These are phyloP conservation scores for Talaromyces sp. DNA, from an alignment of 2,329 filamentous ascomycete genomes.

Conservation along the genomic window DNA sequence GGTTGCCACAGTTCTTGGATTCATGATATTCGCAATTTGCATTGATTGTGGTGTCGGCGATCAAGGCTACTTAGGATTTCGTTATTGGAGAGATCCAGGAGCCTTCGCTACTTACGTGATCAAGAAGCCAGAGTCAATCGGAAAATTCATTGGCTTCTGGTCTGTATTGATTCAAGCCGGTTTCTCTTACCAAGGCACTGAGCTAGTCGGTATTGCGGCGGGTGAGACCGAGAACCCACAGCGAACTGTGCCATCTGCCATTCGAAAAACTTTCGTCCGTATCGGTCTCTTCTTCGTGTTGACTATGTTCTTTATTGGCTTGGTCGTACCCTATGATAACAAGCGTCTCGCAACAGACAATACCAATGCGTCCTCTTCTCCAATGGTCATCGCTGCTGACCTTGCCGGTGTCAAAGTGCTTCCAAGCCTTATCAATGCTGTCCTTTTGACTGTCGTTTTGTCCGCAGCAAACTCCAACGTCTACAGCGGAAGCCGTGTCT, in stretches of 20 bases:
- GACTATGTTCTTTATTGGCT: slow-evolving; percentile 65
- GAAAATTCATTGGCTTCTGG: slow-evolving; percentile 66
- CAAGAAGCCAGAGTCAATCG: slow-evolving; percentile 58
- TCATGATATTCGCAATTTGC: slow-evolving; percentile 76
- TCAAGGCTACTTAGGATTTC: slow-evolving; percentile 75
- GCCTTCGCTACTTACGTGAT: slow-evolving; percentile 67
- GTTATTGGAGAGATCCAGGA: slow-evolving; percentile 70
- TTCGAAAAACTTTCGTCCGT: slow-evolving; percentile 73
- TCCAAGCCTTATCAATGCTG: slow-evolving; percentile 43
- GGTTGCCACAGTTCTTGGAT: slow-evolving; percentile 72
- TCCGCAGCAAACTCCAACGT: slow-evolving; percentile 46
- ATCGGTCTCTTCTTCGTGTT: slow-evolving; percentile 62
- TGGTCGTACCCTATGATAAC: slow-evolving; percentile 67
- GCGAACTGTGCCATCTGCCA: slow-evolving; percentile 71
- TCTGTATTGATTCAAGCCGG: slow-evolving; percentile 48
- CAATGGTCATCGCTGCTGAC: slow-evolving; percentile 46
- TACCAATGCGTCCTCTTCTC: slow-evolving; percentile 35
- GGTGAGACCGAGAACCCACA: slow-evolving; percentile 73
- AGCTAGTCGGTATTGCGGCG: slow-evolving; percentile 74
- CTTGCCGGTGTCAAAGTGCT: slow-evolving; percentile 41
- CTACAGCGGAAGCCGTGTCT: slow-evolving; percentile 61
- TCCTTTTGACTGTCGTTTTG: slow-evolving; percentile 44
- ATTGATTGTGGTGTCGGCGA: slow-evolving; percentile 71
- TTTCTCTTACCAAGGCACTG: slow-evolving; percentile 59
- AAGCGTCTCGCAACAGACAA: slow-evolving; percentile 49